Evolutionary conservation across 495 filamentous ascomycete genomes (phyloP), one percentile per base, ranked within the genome.

Genomic region (Polyplosphaeria fusca): DNA sequence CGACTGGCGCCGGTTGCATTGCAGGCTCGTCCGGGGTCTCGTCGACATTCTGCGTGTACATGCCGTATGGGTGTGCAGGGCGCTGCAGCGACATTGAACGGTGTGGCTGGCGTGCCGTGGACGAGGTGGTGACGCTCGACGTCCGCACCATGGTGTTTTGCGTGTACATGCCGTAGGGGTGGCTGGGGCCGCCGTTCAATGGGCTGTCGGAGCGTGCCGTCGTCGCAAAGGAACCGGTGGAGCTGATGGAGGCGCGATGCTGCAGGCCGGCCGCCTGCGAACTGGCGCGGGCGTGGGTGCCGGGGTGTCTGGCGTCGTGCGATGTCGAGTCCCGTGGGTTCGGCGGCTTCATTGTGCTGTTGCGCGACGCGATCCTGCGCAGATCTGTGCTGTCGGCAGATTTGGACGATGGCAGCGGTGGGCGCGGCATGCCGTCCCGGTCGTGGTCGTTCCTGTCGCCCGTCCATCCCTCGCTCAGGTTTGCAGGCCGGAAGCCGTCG

Each of bases 21-120:
- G 76, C 67, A 22, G 70, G 72, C 55, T 77, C 75, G 13, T 65
- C 68, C 9, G 39, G 9, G 7, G 9, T 20, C 13, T 58, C 58
- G 25, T 86, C 4, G 77, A 79, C 24, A 83, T 91, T 86, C 54
- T 94, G 91, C 2, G 84, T 73, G 64, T 94, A 95, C 83, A 93
- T 84, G 35, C 80, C 81, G 68, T 95, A 95, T 0, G 91, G 89
- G 63, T 93, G 89, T 38, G 86, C 86, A n/a, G 88, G 89, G n/a
- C 84, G 83, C 26, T 52, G 61, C 26, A 26, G 14, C 25, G 55
- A 63, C 22, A 26, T 42, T 22, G 53, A 63, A 57, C 23, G 62
- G 49, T 52, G 67, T 14, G 60, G 60, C n/a, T 47, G 52, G 0
- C 35, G 55, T 32, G 30, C 27, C 12, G 62, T 65, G 1, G 65